Percentiles rank a stretch among this genome's conserved stretches.
Conservation (phyloP, 352 stramenopile species). For the Phytophthora citricola region DNA sequence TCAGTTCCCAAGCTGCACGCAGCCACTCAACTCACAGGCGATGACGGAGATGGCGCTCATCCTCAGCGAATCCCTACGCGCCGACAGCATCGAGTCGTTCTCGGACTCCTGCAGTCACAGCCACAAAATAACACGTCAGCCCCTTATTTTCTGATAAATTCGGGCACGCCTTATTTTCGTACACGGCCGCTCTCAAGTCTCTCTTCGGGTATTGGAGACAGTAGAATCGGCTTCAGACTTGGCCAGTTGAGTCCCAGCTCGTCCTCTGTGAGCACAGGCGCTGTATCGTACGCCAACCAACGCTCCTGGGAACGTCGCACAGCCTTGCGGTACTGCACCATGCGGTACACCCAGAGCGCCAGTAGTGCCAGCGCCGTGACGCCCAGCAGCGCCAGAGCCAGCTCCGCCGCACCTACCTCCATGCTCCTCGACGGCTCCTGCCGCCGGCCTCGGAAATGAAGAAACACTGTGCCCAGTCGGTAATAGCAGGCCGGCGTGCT, state of each 20-base stretch:
- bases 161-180: conserved; percentile 5
- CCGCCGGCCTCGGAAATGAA: conserved; percentile 35
- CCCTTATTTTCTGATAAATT: not conserved
- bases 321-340: conserved; percentile 68
- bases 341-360: conserved; percentile 61
- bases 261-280: conserved; percentile 34
- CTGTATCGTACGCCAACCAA: conserved; percentile 65
- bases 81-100: conserved; percentile 48
- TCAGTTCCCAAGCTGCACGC: not conserved
- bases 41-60: conserved; percentile 51
- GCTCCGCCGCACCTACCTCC: conserved; percentile 48
- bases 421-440: conserved; percentile 39
- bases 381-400: conserved; percentile 49
- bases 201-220: conserved; percentile 79
- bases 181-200: conserved; percentile 57
- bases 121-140: conserved; percentile 9
- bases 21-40: conserved; percentile 44
- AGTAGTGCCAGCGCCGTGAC: conserved; percentile 47
- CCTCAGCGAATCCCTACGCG: conserved; percentile 42
- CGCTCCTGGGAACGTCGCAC: conserved; percentile 67
- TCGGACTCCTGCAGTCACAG: conserved; percentile 52
- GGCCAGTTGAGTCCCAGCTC: conserved; percentile 57
- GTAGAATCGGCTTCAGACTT: conserved; percentile 55
- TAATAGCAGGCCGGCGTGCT: not conserved
- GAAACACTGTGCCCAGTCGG: conserved; percentile 18